Conservation (phyloP, 441 rosid species). For the Theobroma grandiflorum region DNA sequence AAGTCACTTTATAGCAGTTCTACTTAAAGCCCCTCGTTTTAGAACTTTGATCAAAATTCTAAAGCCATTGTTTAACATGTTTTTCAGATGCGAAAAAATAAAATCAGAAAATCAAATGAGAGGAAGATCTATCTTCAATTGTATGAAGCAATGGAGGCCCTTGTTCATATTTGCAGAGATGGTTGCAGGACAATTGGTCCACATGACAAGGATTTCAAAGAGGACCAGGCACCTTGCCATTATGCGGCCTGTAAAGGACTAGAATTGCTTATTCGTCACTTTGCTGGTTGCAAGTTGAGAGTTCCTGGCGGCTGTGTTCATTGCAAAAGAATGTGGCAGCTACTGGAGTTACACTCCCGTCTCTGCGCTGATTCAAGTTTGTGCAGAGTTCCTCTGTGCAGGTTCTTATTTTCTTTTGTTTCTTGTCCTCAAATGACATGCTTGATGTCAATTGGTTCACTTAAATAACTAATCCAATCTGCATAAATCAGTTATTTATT, state of each 20-base stretch:
- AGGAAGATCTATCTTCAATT: constrained; percentile 69
- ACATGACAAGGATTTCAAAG: constrained; percentile 65
- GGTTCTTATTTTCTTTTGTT: constrained; percentile 36
- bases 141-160: constrained; percentile 93
- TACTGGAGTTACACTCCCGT: constrained; percentile 83
- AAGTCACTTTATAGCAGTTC: neutral
- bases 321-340: constrained; percentile 97
- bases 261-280: constrained; percentile 76
- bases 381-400: constrained; percentile 87
- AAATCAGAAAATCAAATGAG: constrained; percentile 59
- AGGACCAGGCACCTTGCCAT: constrained; percentile 54
- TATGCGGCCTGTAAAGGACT: constrained; percentile 82
- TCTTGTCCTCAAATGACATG: neutral
- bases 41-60: constrained; percentile 6
- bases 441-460: neutral
- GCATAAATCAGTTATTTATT: neutral
- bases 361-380: constrained; percentile 64
- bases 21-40: neutral
- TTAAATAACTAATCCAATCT: neutral
- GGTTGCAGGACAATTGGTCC: constrained; percentile 97
- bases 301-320: constrained; percentile 80
- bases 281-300: constrained; percentile 73
- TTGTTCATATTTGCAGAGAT: constrained; percentile 91
- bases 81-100: constrained; percentile 59
- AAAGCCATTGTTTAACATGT: neutral